A percentile compares a stretch with the other conserved stretches of the same genome.
Evolutionary conservation across 768 basidiomycete genomes (phyloP).

Genomic region (Mycena chlorophos): DNA sequence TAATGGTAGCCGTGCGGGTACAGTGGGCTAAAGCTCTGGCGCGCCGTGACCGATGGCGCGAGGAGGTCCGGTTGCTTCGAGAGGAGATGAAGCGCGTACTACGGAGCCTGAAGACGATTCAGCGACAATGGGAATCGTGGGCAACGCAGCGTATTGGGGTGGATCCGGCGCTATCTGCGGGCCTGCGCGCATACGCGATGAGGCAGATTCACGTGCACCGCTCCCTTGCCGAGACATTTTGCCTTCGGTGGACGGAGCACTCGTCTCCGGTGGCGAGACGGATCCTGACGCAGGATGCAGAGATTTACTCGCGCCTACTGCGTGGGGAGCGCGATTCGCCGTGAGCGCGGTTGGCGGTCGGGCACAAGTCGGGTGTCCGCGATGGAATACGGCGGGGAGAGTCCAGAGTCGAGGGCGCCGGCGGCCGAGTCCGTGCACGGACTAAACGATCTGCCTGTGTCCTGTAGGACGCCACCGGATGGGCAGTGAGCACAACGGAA

Average conservation of each 20-base stretch:
- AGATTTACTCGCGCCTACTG: too few relatives aligned
- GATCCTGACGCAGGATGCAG: too few relatives aligned
- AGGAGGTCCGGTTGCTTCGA: conserved; percentile 21
- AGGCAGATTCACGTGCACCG: too few relatives aligned
- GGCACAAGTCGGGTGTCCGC: neutral
- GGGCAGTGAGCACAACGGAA: too few relatives aligned
- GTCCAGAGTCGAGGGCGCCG: too few relatives aligned
- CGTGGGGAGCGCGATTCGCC: neutral
- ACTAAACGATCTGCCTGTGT: too few relatives aligned
- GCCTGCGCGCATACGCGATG: neutral
- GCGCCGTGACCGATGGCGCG: conserved; percentile 18
- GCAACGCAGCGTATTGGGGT: neutral
- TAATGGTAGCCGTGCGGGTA: conserved; percentile 16
- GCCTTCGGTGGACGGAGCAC: too few relatives aligned
- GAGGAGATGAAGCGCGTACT: conserved; percentile 24
- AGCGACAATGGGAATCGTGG: neutral
- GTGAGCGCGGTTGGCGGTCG: neutral
- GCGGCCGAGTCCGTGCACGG: too few relatives aligned
- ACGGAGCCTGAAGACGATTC: neutral
- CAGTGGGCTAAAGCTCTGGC: conserved; percentile 25
- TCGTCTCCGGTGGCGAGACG: too few relatives aligned
- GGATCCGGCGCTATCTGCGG: neutral
- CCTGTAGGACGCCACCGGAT: too few relatives aligned
- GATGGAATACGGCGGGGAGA: too few relatives aligned
- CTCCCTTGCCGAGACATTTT: too few relatives aligned